A percentile compares a stretch with the other conserved stretches of the same genome.
These are phyloP conservation scores for Lathyrus aphaca DNA, from an alignment of 306 rosid species.

Conservation along the genomic window DNA sequence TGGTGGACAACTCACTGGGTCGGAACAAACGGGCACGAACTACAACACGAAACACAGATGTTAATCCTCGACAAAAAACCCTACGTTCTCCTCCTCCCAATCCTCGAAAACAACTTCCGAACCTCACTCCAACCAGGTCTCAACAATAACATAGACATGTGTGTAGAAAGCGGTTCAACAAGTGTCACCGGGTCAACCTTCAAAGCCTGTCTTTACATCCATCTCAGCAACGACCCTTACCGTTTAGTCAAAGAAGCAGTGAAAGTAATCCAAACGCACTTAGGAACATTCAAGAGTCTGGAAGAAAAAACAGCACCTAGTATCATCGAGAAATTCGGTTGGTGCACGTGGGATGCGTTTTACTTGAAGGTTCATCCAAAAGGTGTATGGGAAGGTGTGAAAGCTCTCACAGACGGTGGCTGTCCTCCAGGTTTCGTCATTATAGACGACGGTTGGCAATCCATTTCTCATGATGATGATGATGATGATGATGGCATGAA, in stretches of 20 bases:
- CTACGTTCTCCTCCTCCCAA: conserved; percentile 63
- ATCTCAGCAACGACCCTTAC: conserved; percentile 57
- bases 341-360: conserved; percentile 93
- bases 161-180: conserved; percentile 77
- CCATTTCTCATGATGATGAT: conserved; percentile 59
- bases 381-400: conserved; percentile 66
- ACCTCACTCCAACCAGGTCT: conserved; percentile 57
- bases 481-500: conserved; percentile 15
- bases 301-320: conserved; percentile 64
- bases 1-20: conserved; percentile 86
- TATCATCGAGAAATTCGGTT: conserved; percentile 69
- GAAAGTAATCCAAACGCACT: conserved; percentile 47
- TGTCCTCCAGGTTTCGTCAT: conserved; percentile 76
- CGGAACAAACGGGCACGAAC: conserved; percentile 58
- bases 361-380: conserved; percentile 69
- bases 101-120: conserved; percentile 60
- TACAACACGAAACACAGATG: conserved; percentile 73
- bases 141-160: conserved; percentile 49
- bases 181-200: conserved; percentile 49
- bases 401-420: conserved; percentile 63
- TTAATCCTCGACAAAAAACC: conserved; percentile 60
- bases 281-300: conserved; percentile 60
- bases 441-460: conserved; percentile 86
- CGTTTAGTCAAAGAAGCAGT: conserved; percentile 52
- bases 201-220: conserved; percentile 59